Conservation (phyloP, 805 yeast genomes). For the Trichomonascus vanleenenianus region DNA sequence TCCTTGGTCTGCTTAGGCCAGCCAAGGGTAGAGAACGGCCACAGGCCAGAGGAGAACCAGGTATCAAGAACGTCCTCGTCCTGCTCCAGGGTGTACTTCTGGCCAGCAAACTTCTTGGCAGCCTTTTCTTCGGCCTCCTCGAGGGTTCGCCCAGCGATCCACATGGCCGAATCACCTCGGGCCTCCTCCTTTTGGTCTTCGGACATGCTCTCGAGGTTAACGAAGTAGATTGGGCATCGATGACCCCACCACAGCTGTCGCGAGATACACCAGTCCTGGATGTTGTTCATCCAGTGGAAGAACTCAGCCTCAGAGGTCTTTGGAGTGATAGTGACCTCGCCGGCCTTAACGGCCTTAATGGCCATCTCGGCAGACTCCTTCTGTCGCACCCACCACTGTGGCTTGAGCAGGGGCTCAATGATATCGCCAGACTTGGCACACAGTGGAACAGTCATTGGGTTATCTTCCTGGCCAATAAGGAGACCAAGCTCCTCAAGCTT, state of each 20-base stretch:
- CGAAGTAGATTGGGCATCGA: conserved; percentile 93
- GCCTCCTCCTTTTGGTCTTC: conserved; percentile 51
- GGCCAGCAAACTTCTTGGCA: conserved; percentile 56
- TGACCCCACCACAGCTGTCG: conserved; percentile 97
- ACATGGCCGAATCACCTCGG: conserved; percentile 59
- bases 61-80: conserved; percentile 98
- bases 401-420: conserved; percentile 93
- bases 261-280: conserved; percentile 99
- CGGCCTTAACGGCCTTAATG: conserved; percentile 73
- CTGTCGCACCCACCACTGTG: conserved; percentile 99
- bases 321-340: conserved; percentile 76
- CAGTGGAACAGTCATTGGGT: conserved; percentile 90
- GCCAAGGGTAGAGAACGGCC: conserved; percentile 96
- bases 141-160: conserved; percentile 83
- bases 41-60: conserved; percentile 96
- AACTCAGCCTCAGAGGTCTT: conserved; percentile 87
- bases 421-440: conserved; percentile 97
- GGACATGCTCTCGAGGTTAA: conserved; percentile 59
- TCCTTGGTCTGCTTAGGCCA: conserved; percentile 83
- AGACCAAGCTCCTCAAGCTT: conserved; percentile 67
- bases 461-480: conserved; percentile 78
- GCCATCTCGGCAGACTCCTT: conserved; percentile 82
- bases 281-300: conserved; percentile 90
- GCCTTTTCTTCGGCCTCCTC: conserved; percentile 88
- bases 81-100: conserved; percentile 71